Base-by-base conservation (phyloP, 352 stramenopile species). In the Vaucheria bursata region DNA sequence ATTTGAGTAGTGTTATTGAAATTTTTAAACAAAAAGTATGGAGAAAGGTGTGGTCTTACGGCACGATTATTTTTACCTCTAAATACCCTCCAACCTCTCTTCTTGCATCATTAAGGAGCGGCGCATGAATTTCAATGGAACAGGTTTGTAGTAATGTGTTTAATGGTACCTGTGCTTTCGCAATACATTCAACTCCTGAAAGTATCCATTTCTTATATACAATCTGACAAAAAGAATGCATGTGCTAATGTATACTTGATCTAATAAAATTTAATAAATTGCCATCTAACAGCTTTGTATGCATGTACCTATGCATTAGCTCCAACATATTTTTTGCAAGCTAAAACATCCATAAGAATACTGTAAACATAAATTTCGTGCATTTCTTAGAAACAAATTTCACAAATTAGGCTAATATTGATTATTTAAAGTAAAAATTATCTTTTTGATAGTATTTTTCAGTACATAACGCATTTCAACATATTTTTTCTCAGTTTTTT, bases 31-130 rank as follows among this genome's bases (percentile, higher is more conserved):
- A n/a, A n/a, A n/a, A n/a, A n/a, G n/a, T n/a, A n/a, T n/a, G n/a
- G n/a, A n/a, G n/a, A n/a, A n/a, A n/a, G n/a, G n/a, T n/a, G n/a
- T n/a, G n/a, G n/a, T n/a, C n/a, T n/a, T n/a, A n/a, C n/a, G n/a
- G n/a, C n/a, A 50, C 12, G 39, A 34, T 38, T 5, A 29, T 69
- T 34, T 29, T 34, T 69, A 69, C 59, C 12, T 69, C 59, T 8
- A 69, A 8, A 29, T 69, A 18, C 29, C 59, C 59, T 38, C 59
- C 59, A 38, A 69, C 33, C 59, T 69, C 59, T 38, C 59, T 34
- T 4, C 59, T 6, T 8, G 59, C 59, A 38, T 69, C 59, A 29
- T 69, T 69, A 4, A 69, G 6, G 12, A 69, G 18, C 59, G 59
- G 59, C 59, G 59, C 59, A 8, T 6, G 29, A 4, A 69, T 18